Base-by-base conservation (phyloP, 352 stramenopile species). In the Globisporangium solare region DNA sequence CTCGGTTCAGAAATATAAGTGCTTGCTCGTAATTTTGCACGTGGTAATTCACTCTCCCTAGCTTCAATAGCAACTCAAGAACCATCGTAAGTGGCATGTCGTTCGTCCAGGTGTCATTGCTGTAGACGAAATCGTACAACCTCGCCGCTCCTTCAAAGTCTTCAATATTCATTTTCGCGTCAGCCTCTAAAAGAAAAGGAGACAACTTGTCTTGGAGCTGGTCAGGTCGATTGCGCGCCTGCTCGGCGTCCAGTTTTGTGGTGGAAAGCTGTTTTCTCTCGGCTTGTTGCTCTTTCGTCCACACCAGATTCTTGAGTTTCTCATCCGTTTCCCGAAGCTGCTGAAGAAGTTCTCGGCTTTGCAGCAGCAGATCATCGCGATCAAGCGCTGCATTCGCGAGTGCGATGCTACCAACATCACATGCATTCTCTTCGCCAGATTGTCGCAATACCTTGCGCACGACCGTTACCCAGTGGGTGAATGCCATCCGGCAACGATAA, bases 11-110 rank as follows among this genome's bases (percentile, higher is more conserved):
- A 45, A 72, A 61, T 7, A 70, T 51, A 2, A 85, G 35, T 10
- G 81, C 73, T 47, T 83, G 71, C 12, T 92, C 81, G 24, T 72
- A 64, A 3, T 79, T 73, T n/a, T 71, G 43, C n/a, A 88, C 48
- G 0, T 53, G 40, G 17, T 75, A 74, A 1, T 58, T 63, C 39
- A 65, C 63, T 52, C 68, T 52, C 0, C 70, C 78, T n/a, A 80
- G 68, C 31, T 71, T 73, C 21, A 73, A 41, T 31, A 80, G 58
- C 0, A 89, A 31, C 17, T 70, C 47, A 6, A 70, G 48, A 42
- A 68, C 37, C 57, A 78, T 58, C 2, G 21, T 14, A 1, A 60
- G 8, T 10, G 56, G 47, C 70, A 90, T 83, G 14, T 68, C 49
- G 12, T 77, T 56, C 11, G 68, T 56, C 68, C 77, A 87, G 2